Evolutionary conservation across 1,284 basidiomycete genomes (phyloP), one percentile per base, ranked within the genome.

Genomic region (Psilocybe mexicana): DNA sequence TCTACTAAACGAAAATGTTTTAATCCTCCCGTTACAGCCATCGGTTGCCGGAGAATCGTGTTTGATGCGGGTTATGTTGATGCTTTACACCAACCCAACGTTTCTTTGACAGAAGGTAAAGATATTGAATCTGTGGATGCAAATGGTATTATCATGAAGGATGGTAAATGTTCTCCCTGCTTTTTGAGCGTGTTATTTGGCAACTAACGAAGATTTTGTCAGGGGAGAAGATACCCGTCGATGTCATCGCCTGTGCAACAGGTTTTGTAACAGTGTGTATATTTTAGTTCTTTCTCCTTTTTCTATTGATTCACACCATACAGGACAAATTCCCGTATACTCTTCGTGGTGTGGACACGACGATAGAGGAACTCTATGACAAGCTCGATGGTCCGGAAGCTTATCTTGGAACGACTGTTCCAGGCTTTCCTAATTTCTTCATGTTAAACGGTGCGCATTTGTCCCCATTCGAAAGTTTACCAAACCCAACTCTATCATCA

Each of bases 391-490:
- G 77, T 1, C 75, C 78, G 0, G 73, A 70, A 49, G 77, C 76
- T 3, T 80, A 79, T 61, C 60, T 74, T 3, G 77, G 76, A 14
- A 76, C 73, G 0, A 67, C 73, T 0, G 56, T 76, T 4, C 75
- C 79, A 35, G 73, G 72, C 0, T 80, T 80, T 62, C 79, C 79
- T 0, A 79, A 79, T 56, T 72, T 76, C 44, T 78, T 70, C 61
- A 69, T 70, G 18, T 57, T 80, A 2, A 59, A 65, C 51, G 78
- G 78, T 73, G 56, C 24, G 66, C 67, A 5, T 24, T 33, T 7
- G 44, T 57, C 10, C 43, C 36, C 38, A 25, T 40, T 52, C 25
- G 3, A 2, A 23, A 4, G 25, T 25, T 35, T 35, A 10, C 44
- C 24, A 6, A 6, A 6, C 10, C 12, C 8, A 35, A 38, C 12